Evolutionary conservation across 176 grass and related monocot species (phyloP).

Genomic region (Aegilops umbellulata): DNA sequence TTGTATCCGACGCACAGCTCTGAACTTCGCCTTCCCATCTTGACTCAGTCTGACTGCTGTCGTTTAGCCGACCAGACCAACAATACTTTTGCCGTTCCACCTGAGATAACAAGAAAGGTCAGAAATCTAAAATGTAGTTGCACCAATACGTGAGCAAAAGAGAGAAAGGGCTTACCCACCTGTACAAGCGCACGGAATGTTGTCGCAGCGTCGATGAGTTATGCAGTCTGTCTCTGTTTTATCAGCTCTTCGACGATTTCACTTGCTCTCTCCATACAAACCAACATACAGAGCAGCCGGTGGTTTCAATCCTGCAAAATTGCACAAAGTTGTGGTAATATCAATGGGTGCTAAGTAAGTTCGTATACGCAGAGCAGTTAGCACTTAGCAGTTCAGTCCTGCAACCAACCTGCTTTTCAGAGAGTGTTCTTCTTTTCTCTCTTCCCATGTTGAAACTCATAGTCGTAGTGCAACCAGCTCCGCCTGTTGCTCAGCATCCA

Average conservation of each 20-base stretch:
- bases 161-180: no score
- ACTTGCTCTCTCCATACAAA: background rate
- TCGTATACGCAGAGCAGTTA: background rate
- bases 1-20: no score
- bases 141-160: background rate
- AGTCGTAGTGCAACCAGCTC: no score
- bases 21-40: no score
- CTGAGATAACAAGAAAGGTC: slow-evolving; percentile 24
- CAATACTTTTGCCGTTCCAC: slow-evolving; percentile 61
- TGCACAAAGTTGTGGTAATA: background rate
- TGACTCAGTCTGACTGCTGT: no score
- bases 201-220: no score
- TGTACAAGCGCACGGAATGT: no score
- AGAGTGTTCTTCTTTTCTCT: slow-evolving; percentile 48
- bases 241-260: no score
- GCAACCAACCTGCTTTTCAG: slow-evolving; percentile 71
- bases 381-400: background rate
- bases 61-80: slow-evolving; percentile 33
- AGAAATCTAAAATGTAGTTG: background rate
- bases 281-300: slow-evolving; percentile 37
- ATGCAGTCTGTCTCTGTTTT: no score
- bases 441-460: no score
- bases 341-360: background rate
- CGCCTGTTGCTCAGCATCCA: no score
- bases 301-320: slow-evolving; percentile 50